These are phyloP conservation scores for Noccaea bulbosa DNA, from an alignment of 345 rosid genomes.

Conservation along the genomic window DNA sequence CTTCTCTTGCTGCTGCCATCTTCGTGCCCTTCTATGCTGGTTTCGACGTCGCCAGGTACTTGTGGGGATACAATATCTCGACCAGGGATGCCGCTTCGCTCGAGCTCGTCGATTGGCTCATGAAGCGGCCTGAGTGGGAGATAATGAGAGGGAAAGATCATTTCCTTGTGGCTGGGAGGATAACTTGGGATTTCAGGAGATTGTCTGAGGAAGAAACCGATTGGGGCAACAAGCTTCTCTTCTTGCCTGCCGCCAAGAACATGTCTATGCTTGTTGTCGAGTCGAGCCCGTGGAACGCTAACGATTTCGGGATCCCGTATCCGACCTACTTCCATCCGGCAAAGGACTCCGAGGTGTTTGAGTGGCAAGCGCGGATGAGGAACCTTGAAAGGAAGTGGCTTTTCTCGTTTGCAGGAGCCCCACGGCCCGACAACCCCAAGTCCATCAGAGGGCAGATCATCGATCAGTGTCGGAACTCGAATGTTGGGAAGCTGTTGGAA, in stretches of 20 bases:
- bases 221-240: constrained; percentile 93
- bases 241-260: constrained; percentile 81
- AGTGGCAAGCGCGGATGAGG: constrained; percentile 87
- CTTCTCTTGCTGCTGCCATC: constrained; percentile 81
- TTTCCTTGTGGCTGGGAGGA: constrained; percentile 89
- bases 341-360: constrained; percentile 72
- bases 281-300: constrained; percentile 93
- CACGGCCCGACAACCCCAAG: constrained; percentile 70
- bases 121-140: constrained; percentile 85
- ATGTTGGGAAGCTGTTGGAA: constrained; percentile 68
- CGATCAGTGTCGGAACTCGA: constrained; percentile 63
- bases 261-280: constrained; percentile 97
- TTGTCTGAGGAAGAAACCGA: constrained; percentile 67
- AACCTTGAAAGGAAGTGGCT: constrained; percentile 85
- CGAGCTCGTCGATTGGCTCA: constrained; percentile 84
- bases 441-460: constrained; percentile 90
- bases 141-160: constrained; percentile 88
- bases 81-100: constrained; percentile 82
- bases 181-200: constrained; percentile 94
- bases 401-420: constrained; percentile 95
- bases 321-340: constrained; percentile 94
- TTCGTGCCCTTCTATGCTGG: constrained; percentile 95
- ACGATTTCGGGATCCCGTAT: constrained; percentile 86
- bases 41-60: constrained; percentile 76
- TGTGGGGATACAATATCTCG: constrained; percentile 82